These are phyloP conservation scores for Myriosclerotinia scirpicola DNA, from an alignment of 2,329 filamentous ascomycete species.

Conservation along the genomic window DNA sequence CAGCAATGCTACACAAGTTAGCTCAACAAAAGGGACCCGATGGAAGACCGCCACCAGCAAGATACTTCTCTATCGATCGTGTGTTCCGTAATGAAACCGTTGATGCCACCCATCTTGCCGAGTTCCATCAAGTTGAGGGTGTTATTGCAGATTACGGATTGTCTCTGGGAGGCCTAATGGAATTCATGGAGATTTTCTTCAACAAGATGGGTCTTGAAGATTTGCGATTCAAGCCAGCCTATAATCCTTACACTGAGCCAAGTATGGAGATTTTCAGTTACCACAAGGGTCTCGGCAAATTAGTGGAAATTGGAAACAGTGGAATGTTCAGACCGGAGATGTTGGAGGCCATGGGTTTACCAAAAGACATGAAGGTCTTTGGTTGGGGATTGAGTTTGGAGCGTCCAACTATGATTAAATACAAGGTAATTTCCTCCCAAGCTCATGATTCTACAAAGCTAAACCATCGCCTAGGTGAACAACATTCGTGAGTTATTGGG, in stretches of 20 bases:
- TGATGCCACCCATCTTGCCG: constrained; percentile 92
- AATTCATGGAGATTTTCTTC: constrained; percentile 95
- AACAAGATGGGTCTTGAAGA: constrained; percentile 86
- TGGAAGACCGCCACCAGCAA: constrained; percentile 64
- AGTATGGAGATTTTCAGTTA: constrained; percentile 98
- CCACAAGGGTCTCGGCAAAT: constrained; percentile 83
- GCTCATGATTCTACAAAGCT: not conserved
- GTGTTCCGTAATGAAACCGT: constrained; percentile 98
- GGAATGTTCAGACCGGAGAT: constrained; percentile 99
- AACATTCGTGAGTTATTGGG: constrained; percentile 57
- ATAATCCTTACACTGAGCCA: constrained; percentile 94
- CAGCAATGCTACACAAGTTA: constrained; percentile 87
- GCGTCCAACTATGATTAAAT: constrained; percentile 78
- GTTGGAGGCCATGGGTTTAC: constrained; percentile 91
- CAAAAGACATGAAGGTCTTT: constrained; percentile 88
- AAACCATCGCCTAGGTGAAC: constrained; percentile 54
- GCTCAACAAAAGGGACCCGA: constrained; percentile 77
- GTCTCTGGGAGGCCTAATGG: constrained; percentile 88
- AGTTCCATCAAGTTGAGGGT: constrained; percentile 98
- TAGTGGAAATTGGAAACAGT: constrained; percentile 96
- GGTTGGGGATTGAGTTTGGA: constrained; percentile 92
- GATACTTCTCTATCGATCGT: constrained; percentile 97
- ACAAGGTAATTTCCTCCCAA: constrained; percentile 34
- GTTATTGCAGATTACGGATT: constrained; percentile 96
- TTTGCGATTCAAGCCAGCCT: constrained; percentile 94